phyloP scores from a whole-genome alignment of 495 filamentous ascomycete species.

The Acidomyces sp. region DNA sequence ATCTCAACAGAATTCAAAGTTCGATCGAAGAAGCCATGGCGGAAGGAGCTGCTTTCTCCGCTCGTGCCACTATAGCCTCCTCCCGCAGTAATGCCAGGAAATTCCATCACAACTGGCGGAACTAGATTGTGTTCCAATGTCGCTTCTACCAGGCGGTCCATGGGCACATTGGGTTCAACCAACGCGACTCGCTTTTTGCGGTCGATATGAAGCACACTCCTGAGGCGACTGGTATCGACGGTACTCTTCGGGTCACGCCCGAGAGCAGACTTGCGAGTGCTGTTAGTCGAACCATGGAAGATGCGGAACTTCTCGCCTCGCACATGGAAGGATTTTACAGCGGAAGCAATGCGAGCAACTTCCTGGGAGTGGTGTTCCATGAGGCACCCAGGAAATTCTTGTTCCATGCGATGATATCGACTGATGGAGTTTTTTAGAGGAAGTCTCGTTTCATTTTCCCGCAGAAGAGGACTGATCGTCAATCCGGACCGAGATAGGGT shows the following conservation, averaged over 20 bases:
- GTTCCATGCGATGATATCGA: no score
- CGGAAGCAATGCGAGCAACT: conserved; percentile 14
- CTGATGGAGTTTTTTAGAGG: no score
- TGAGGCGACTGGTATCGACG: conserved; percentile 39
- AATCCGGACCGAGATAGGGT: no score
- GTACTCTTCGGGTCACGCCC: conserved; percentile 35
- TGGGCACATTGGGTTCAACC: conserved; percentile 54
- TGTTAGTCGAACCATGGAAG: conserved; percentile 24
- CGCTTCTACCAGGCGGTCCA: conserved; percentile 45
- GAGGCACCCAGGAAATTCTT: no score
- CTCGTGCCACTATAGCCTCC: conserved; percentile 45
- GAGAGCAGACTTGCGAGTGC: conserved; percentile 11
- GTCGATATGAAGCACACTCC: conserved; percentile 32
- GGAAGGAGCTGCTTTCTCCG: conserved; percentile 43
- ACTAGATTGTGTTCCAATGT: conserved; percentile 42
- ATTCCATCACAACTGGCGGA: conserved; percentile 48
- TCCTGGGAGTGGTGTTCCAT: background rate
- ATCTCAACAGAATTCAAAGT: conserved; percentile 41
- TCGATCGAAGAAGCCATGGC: conserved; percentile 43
- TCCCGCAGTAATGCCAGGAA: conserved; percentile 52
- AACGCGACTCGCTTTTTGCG: conserved; percentile 24
- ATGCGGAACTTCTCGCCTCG: conserved; percentile 18
- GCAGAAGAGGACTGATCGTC: no score
- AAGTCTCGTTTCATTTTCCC: no score
- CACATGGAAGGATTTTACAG: conserved; percentile 2